Evolutionary conservation across 805 yeast species (phyloP), one percentile per base, ranked within the genome.

Genomic region (Saccharomycopsis fermentans): DNA sequence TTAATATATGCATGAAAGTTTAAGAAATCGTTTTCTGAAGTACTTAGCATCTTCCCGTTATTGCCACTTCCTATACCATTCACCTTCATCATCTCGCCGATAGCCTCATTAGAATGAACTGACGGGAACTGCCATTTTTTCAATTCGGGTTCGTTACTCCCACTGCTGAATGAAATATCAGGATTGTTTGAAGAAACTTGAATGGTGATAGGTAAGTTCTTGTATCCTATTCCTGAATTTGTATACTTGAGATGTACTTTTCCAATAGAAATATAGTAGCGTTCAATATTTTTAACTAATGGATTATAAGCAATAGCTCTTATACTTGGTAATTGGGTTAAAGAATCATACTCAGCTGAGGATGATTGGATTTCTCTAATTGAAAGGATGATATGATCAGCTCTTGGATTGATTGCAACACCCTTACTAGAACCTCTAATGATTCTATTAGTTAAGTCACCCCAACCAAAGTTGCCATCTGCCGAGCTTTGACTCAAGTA

Each of bases 321-420:
- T 59, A 88, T 83, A 57, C 85, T 79, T 36, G 86, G 77, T 63
- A 84, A 80, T 17, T 90, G 84, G 2, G 80, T 70, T 35, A 74
- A 70, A 14, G 73, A 67, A 34, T 74, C 65, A 47, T 69, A 69
- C 43, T 62, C 66, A 21, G 55, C 64, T 58, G 64, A 53, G 57
- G 79, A 82, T 50, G 76, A 78, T 67, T 79, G 81, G 65, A 87
- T 80, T 68, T 88, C 96, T 69, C 87, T 88, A 52, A 89, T 80
- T 1, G 91, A 77, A 9, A 87, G 78, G 36, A 81, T 77, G 63
- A 90, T 73, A 59, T 76, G 77, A 65, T 86, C 91, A 3, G 94
- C 90, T 69, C 95, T 77, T 29, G 92, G 90, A 61, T 88, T 87
- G 32, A 87, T 79, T 3, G 91, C 92, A 57, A 88, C 81, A 63